phyloP scores from a whole-genome alignment of 805 yeast genomes.

The Candida argentea region DNA sequence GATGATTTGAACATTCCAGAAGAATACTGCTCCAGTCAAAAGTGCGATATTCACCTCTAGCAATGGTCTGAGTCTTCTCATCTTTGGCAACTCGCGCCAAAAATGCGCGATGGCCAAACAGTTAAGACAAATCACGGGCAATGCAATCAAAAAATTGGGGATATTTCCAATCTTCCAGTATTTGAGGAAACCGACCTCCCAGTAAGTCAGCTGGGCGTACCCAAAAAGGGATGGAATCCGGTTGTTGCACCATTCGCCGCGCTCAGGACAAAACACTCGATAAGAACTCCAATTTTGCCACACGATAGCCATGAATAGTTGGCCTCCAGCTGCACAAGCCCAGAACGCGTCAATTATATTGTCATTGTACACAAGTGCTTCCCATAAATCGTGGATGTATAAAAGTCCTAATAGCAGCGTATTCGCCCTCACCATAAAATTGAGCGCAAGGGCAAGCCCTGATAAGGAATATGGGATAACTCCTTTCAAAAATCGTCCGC shows the following conservation, averaged over 20 bases:
- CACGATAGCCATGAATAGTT: conserved; percentile 38
- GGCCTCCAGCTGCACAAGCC: conserved; percentile 46
- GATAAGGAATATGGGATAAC: conserved; percentile 28
- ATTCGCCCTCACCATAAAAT: conserved; percentile 65
- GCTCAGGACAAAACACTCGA: conserved; percentile 49
- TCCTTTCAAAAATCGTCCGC: conserved; percentile 12
- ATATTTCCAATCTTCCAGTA: conserved; percentile 80
- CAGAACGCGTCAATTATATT: conserved; percentile 10
- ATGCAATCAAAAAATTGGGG: conserved; percentile 71
- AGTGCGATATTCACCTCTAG: conserved; percentile 33
- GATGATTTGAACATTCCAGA: conserved; percentile 82
- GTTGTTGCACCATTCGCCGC: conserved; percentile 71
- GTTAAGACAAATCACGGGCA: conserved; percentile 52
- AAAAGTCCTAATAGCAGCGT: conserved; percentile 62
- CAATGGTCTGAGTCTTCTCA: conserved; percentile 25
- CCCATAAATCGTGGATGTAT: conserved; percentile 47
- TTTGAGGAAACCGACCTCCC: conserved; percentile 73
- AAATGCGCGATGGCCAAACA: conserved; percentile 29
- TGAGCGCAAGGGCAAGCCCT: conserved; percentile 45
- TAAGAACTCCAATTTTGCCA: conserved; percentile 46
- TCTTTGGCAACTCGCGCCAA: conserved; percentile 13
- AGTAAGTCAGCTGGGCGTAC: conserved; percentile 69
- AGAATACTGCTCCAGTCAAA: conserved; percentile 39
- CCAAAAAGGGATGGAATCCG: conserved; percentile 50
- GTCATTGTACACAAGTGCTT: conserved; percentile 8